Evolutionary conservation across 495 filamentous ascomycete species (phyloP), one percentile per base, ranked within the genome.

Genomic region (Xanthoparmelia taractica): DNA sequence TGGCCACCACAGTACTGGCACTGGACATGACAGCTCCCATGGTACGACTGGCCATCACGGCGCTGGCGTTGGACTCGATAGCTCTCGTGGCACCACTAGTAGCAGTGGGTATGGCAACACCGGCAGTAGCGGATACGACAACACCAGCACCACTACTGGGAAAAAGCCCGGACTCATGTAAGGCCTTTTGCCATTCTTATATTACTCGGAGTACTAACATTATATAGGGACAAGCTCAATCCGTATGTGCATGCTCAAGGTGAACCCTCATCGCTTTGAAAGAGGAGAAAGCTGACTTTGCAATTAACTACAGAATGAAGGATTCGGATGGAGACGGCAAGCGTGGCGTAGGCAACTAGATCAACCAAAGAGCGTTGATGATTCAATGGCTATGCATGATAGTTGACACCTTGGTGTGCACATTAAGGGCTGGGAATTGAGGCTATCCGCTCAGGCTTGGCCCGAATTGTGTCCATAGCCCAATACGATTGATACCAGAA

Each of bases 291-390:
- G 29, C 50, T 54, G 29, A 54, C 50, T n/a, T 33, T 54, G 6
- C 25, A 50, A 2, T 5, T 54, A 54, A 31, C 33, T 7, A 54
- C 7, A 54, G 50, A 1, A 63, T 40, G 23, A 63, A 63, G 40
- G 75, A 80, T 66, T 59, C 77, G 11, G 71, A 76, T 63, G 69
- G 73, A 33, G 76, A 79, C 70, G 77, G 77, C 50, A 77, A 79
- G 71, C 67, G 69, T 12, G 78, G 78, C 25, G 45, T 80, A 37
- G 77, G 78, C 71, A 65, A 74, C 47, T 80, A 70, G 59, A 58
- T 56, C 34, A 23, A 50, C 23, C 37, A 37, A 29, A 8, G 33
- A 31, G 40, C 41, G 37, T 29, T 38, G 23, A 50, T 27, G 38
- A 29, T 18, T 59, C 23, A 17, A 17, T 34, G 43, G 34, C 52